Base-by-base conservation (phyloP, 2,329 filamentous ascomycete genomes). In the Colletotrichum magnum region DNA sequence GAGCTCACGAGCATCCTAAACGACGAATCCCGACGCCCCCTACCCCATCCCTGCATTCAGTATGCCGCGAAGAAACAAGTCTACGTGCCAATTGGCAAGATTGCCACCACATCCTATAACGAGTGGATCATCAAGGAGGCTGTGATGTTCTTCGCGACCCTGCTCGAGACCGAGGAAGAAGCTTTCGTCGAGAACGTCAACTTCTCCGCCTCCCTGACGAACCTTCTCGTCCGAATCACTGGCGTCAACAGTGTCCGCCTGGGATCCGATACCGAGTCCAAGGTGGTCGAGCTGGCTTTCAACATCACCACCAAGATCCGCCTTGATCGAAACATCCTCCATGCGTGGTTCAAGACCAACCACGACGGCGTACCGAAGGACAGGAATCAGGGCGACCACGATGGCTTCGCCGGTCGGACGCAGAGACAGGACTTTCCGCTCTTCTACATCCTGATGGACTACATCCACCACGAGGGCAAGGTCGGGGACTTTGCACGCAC, bases 231-330 rank as follows among this genome's bases (percentile, higher is more conserved):
- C 69, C 90, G 92, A 72, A 94, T 95, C 43, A 91, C 93, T 2
- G 91, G 92, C 51, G 87, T 89, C 69, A 93, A 93, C 74, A 91
- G 89, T 76, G 89, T 93, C 71, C 87, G 90, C n/a, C 84, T 95
- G 4, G 90, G 92, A 45, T 87, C 90, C 61, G 93, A 97, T 67
- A 95, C 93, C 12, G 95, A 98, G 79, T 92, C 92, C 10, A 91
- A 94, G 68, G 91, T 98, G 56, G 93, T 98, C 59, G 95, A 99
- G 82, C 84, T 99, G 64, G 88, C 97, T 52, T 99, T 99, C 82
- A 97, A 95, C 71, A 95, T 99, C 73, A 94, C 96, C 21, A 97
- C 96, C 73, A 98, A 98, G 86, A 97, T 99, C 74, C 88, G 96
- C 53, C 85, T 98, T 70, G 92, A 97, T 74, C 95, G 96, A 5